phyloP scores from a whole-genome alignment of 352 stramenopile genomes.

The Phytophthora aleatoria region DNA sequence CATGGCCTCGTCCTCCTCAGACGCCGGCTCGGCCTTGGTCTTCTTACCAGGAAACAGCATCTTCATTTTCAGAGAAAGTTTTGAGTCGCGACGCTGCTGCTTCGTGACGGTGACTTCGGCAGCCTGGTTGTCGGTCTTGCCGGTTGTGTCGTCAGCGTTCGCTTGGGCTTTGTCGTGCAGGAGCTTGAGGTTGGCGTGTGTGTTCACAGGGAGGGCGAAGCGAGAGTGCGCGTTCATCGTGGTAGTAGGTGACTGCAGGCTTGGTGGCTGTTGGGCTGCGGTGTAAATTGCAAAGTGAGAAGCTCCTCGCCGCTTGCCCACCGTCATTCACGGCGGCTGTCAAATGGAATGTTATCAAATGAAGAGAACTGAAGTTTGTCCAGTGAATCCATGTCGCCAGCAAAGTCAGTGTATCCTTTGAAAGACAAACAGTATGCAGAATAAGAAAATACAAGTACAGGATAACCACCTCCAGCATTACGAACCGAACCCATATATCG shows the following conservation, averaged over 20 bases:
- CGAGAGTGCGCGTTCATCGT: slow-evolving; percentile 26
- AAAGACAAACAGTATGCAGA: too few relatives aligned
- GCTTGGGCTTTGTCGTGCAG: slow-evolving; percentile 20
- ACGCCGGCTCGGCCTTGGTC: background rate
- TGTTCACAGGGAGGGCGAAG: slow-evolving; percentile 30
- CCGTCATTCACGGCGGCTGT: slow-evolving; percentile 2
- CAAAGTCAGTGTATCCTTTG: background rate
- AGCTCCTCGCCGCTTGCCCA: background rate
- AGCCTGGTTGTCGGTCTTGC: slow-evolving; percentile 8
- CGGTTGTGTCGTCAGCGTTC: background rate
- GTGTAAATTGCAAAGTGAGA: slow-evolving; percentile 28
- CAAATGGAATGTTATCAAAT: background rate
- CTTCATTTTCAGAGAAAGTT: slow-evolving; percentile 29
- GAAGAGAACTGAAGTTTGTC: slow-evolving; percentile 10
- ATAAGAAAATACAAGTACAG: background rate
- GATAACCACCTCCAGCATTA: background rate
- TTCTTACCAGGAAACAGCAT: slow-evolving; percentile 17
- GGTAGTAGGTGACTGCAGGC: background rate
- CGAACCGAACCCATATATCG: background rate
- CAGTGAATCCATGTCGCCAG: background rate
- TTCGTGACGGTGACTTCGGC: background rate
- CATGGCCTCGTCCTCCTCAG: slow-evolving; percentile 6
- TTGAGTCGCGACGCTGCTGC: slow-evolving; percentile 12
- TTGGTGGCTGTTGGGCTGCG: background rate
- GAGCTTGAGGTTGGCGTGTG: slow-evolving; percentile 24